Evolutionary conservation across 148 eudicot species (phyloP), one percentile per base, ranked within the genome.

Genomic region (Vaccinium myrtillus): DNA sequence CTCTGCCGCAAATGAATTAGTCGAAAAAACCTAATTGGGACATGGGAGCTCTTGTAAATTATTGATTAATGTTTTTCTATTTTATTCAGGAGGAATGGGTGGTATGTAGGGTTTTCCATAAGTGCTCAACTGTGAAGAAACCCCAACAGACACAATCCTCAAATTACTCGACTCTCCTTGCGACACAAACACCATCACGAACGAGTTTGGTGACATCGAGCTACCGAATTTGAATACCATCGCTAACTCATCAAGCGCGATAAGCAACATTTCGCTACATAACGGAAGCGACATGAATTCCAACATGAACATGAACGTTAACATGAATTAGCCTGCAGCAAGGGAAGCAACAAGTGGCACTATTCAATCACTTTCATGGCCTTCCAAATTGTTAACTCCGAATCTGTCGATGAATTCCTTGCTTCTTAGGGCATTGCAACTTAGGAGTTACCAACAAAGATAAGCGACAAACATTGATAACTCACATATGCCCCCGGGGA

Each of bases 1-100:
- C 43, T 39, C 43, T 39, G 43, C 43, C 43, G 43, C 43, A 39
- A 39, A 39, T 39, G 43, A 39, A 39, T 39, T 39, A 39, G 43
- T 39, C 43, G 43, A 39, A 2, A 39, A 39, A 39, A 39, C 43
- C 43, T 39, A 39, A 39, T 39, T 39, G 43, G 43, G 43, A 39
- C 43, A 39, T 39, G 43, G 43, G 43, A 39, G 43, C 43, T 13
- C 21, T 56, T 56, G 61, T 56, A 4, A 61, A 5, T 19, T 19
- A 21, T 6, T 61, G 67, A 59, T 39, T 39, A n/a, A n/a, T n/a
- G n/a, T n/a, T n/a, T n/a, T n/a, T n/a, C n/a, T n/a, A n/a, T n/a
- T n/a, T 53, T 77, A 16, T 49, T 15, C 77, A 94, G 98, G 98
- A 96, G 55, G 98, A 96, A 89, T 96, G 98, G 98, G 98, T 94